These are phyloP conservation scores for Puccinia brachypodii DNA, from an alignment of 1,284 basidiomycete genomes.

Conservation along the genomic window DNA sequence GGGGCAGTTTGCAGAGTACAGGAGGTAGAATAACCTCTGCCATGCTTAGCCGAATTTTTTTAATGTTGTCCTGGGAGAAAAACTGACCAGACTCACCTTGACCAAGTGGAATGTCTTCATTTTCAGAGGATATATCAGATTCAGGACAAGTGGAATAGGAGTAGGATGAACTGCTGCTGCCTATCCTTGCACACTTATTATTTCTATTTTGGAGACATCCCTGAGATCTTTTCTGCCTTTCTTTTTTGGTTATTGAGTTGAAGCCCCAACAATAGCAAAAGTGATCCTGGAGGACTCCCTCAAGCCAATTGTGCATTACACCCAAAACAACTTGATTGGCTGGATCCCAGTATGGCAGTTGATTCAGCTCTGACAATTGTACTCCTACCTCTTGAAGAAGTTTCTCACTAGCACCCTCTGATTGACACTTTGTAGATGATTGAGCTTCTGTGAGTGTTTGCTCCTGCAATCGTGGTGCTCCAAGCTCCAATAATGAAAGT, in stretches of 20 bases:
- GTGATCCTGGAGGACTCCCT: constrained; percentile 11
- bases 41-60: not conserved
- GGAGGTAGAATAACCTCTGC: constrained; percentile 7
- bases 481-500: not conserved
- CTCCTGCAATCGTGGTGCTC: not conserved
- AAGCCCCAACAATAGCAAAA: constrained; percentile 21
- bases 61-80: constrained; percentile 3
- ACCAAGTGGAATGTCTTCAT: not conserved
- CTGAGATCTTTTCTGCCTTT: not conserved
- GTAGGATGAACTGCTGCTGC: too few relatives aligned
- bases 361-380: constrained; percentile 24
- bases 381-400: constrained; percentile 1
- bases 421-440: not conserved
- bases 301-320: constrained; percentile 35
- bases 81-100: not conserved
- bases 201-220: not conserved
- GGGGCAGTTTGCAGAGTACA: not conserved
- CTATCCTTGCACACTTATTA: not conserved
- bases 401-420: not conserved
- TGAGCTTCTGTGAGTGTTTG: not conserved
- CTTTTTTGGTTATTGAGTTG: not conserved
- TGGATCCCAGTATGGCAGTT: constrained; percentile 18
- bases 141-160: too few relatives aligned
- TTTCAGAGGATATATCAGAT: not conserved
- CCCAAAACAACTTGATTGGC: constrained; percentile 1